These are phyloP conservation scores for Botrytis hyacinthi DNA, from an alignment of 2,329 filamentous ascomycete species.

Conservation along the genomic window DNA sequence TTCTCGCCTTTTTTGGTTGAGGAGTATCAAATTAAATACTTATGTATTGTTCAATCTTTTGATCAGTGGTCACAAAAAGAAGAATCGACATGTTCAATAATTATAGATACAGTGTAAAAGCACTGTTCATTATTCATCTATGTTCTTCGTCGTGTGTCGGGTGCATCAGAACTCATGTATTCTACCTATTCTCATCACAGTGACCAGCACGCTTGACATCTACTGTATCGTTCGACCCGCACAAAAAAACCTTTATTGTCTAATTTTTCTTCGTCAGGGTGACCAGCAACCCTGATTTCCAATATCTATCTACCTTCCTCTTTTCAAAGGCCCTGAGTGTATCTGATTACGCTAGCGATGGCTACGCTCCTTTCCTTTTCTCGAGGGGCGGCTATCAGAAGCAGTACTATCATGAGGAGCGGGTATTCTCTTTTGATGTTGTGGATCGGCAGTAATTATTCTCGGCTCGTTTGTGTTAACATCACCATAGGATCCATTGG, in stretches of 20 bases:
- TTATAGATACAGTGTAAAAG: not conserved
- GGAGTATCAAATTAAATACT: no score
- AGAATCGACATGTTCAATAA: not conserved
- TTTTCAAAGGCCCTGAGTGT: no score
- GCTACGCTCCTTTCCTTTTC: not conserved
- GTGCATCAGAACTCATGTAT: not conserved
- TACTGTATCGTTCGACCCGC: not conserved
- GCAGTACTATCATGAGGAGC: not conserved
- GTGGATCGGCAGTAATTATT: not conserved
- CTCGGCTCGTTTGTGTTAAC: not conserved
- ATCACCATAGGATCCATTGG: not conserved
- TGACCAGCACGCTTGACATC: not conserved
- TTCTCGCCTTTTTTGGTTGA: no score
- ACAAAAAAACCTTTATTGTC: not conserved
- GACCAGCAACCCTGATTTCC: not conserved
- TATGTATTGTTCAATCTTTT: not conserved
- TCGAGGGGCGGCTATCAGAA: not conserved
- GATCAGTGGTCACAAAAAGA: not conserved
- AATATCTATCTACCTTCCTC: not conserved
- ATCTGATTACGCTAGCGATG: not conserved
- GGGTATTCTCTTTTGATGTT: not conserved
- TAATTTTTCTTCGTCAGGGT: not conserved
- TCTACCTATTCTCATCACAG: not conserved
- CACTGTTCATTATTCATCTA: not conserved
- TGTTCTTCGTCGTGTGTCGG: not conserved